Conservation (phyloP, 768 basidiomycete genomes). For the Russula emetica region DNA sequence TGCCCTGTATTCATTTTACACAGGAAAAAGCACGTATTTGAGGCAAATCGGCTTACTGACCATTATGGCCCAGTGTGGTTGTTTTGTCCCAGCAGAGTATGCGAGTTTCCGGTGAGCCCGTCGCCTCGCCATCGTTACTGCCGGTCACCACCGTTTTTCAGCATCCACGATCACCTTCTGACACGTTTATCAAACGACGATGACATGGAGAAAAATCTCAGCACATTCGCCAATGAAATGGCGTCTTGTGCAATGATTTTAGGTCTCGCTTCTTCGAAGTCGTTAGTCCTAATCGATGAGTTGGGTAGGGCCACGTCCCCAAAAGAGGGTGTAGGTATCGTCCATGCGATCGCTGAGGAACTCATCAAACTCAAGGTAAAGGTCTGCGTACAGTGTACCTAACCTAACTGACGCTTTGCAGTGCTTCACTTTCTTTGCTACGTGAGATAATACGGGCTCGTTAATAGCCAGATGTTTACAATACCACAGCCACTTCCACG, state of each 20-base stretch:
- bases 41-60: conserved; percentile 80
- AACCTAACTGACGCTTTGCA: conserved; percentile 33
- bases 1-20: background rate
- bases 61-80: conserved; percentile 86
- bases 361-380: conserved; percentile 66
- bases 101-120: conserved; percentile 69
- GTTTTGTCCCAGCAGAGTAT: conserved; percentile 91
- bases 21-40: conserved; percentile 91
- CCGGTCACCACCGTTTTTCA: conserved; percentile 31
- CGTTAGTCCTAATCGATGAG: conserved; percentile 88
- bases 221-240: conserved; percentile 97
- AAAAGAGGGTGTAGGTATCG: conserved; percentile 73
- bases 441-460: conserved; percentile 42
- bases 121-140: background rate
- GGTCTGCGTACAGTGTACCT: conserved; percentile 24
- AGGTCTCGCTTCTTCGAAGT: conserved; percentile 64
- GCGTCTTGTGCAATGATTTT: conserved; percentile 87
- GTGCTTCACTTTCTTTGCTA: conserved; percentile 89
- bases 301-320: conserved; percentile 90
- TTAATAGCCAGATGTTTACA: background rate
- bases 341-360: conserved; percentile 78
- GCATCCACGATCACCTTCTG: conserved; percentile 78
- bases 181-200: conserved; percentile 93
- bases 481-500: conserved; percentile 63
- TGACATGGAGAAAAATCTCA: conserved; percentile 81